Evolutionary conservation across 1,284 basidiomycete genomes (phyloP).

Genomic region (Microbotryum violaceum): DNA sequence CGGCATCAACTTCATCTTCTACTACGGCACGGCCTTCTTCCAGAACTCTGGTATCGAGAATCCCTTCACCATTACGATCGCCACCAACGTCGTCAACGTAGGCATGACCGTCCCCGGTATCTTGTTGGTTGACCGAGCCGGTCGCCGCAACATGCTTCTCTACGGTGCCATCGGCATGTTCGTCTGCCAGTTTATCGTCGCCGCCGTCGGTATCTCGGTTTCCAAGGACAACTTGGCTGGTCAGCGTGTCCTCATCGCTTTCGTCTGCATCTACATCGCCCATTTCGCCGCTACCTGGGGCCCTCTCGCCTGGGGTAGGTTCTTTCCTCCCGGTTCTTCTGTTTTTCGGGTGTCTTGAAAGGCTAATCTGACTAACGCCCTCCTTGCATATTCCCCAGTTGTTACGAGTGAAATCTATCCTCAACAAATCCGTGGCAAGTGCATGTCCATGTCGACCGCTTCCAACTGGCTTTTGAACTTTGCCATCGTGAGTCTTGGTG

Average conservation of each 20-base stretch:
- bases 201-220: slow-evolving; percentile 35
- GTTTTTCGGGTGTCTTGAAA: not conserved
- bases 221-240: slow-evolving; percentile 34
- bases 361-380: not conserved
- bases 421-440: slow-evolving; percentile 29
- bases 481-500: slow-evolving; percentile 31
- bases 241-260: slow-evolving; percentile 37
- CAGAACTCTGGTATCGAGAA: slow-evolving; percentile 31
- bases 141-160: slow-evolving; percentile 48
- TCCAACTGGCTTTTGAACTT: slow-evolving; percentile 43
- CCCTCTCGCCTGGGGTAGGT: slow-evolving; percentile 34
- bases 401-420: too few relatives aligned
- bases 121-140: slow-evolving; percentile 33
- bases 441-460: slow-evolving; percentile 38
- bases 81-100: slow-evolving; percentile 45
- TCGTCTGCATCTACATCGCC: slow-evolving; percentile 39
- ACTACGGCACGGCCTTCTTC: slow-evolving; percentile 33
- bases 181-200: slow-evolving; percentile 37
- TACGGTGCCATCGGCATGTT: slow-evolving; percentile 64
- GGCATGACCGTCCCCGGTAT: slow-evolving; percentile 38
- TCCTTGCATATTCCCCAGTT: slow-evolving; percentile 4
- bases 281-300: slow-evolving; percentile 37
- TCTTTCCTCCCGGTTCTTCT: slow-evolving; percentile 19
- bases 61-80: slow-evolving; percentile 41
- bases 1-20: slow-evolving; percentile 36